Percentiles rank a stretch among this genome's conserved stretches.
Conservation (phyloP, 2,329 filamentous ascomycete species). For the Penicillium sp. region DNA sequence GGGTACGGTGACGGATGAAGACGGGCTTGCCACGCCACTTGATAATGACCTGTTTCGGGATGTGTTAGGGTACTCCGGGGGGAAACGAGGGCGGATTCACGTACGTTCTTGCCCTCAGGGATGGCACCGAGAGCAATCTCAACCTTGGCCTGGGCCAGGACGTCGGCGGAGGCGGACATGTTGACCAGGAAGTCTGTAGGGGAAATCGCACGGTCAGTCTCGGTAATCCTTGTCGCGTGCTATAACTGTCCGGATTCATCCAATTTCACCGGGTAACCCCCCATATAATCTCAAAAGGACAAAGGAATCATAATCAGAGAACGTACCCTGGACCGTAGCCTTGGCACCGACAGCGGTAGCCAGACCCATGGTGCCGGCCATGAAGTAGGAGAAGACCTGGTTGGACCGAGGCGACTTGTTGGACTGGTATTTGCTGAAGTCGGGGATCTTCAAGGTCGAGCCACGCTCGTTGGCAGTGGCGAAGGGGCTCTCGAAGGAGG, state of each 20-base stretch:
- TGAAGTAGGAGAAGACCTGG: conserved; percentile 94
- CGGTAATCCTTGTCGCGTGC: background rate
- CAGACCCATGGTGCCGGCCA: conserved; percentile 93
- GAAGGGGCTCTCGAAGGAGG: conserved; percentile 57
- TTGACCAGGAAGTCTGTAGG: conserved; percentile 93
- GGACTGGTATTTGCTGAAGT: conserved; percentile 84
- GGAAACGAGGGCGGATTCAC: conserved; percentile 37
- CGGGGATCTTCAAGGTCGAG: conserved; percentile 71
- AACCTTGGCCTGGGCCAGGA: conserved; percentile 98
- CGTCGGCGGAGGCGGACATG: conserved; percentile 98
- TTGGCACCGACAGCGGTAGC: conserved; percentile 91
- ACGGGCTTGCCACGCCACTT: conserved; percentile 99
- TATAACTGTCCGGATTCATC: background rate
- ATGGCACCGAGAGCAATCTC: conserved; percentile 91
- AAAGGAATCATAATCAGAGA: conserved; percentile 6
- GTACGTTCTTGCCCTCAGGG: conserved; percentile 98
- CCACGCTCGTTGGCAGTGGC: conserved; percentile 45
- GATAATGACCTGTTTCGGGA: conserved; percentile 76
- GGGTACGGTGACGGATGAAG: conserved; percentile 98
- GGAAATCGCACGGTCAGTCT: conserved; percentile 28
- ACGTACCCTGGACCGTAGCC: conserved; percentile 93
- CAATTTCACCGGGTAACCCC: background rate
- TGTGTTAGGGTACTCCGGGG: conserved; percentile 8
- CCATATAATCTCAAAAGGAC: background rate
- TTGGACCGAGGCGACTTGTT: conserved; percentile 67